Percentiles rank a stretch among this genome's conserved stretches.
phyloP scores from a whole-genome alignment of 352 stramenopile genomes.

The Phytopythium chamaehyphon region DNA sequence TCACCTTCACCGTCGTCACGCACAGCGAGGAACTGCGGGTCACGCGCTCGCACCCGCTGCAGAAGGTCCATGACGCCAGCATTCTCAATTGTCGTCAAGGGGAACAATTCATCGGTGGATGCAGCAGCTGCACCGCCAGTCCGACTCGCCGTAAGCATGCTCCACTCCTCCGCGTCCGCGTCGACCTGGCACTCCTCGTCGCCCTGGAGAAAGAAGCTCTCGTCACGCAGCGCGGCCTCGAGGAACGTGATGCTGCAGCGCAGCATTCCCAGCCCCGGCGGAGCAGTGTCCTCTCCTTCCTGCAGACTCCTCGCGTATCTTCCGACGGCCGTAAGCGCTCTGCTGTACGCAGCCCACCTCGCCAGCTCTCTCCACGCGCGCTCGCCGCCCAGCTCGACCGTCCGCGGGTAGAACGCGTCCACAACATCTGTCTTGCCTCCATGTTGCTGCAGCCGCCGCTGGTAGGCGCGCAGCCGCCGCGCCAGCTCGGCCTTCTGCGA shows the following conservation, averaged over 20 bases:
- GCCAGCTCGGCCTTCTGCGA: constrained; percentile 61
- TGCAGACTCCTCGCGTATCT: background rate
- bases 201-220: background rate
- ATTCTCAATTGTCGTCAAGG: background rate
- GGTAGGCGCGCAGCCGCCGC: constrained; percentile 27
- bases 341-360: constrained; percentile 45
- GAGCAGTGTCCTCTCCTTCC: background rate
- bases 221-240: background rate
- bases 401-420: constrained; percentile 50
- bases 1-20: constrained; percentile 13
- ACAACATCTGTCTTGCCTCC: constrained; percentile 5
- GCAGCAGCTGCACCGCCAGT: background rate
- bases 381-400: constrained; percentile 28
- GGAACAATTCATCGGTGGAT: background rate
- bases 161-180: background rate
- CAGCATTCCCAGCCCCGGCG: background rate
- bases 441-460: background rate
- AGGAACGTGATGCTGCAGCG: background rate
- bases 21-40: constrained; percentile 44
- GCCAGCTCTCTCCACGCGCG: constrained; percentile 15
- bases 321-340: constrained; percentile 38
- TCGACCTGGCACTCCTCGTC: background rate
- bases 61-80: constrained; percentile 15
- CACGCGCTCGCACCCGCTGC: constrained; percentile 15
- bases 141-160: background rate